phyloP scores from a whole-genome alignment of 164 flowering plant species.

The Tetrastigma voinierianum region DNA sequence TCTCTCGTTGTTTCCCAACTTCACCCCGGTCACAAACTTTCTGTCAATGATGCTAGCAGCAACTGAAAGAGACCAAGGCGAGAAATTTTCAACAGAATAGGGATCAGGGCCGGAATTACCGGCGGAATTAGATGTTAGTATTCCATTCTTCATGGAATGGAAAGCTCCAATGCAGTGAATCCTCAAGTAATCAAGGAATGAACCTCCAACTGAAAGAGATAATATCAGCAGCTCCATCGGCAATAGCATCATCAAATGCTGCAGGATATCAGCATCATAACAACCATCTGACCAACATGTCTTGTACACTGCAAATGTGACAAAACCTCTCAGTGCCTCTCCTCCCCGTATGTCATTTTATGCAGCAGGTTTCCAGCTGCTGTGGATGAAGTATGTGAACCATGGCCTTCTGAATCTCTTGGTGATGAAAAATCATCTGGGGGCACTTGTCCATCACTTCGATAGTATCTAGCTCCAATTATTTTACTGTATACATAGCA shows the following conservation, averaged over 20 bases:
- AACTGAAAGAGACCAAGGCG: slow-evolving; percentile 47
- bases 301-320: slow-evolving; percentile 54
- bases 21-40: slow-evolving; percentile 22
- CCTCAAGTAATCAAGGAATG: slow-evolving; percentile 15
- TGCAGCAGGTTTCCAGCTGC: slow-evolving; percentile 48
- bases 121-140: slow-evolving; percentile 30
- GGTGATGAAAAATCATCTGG: slow-evolving; percentile 13
- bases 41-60: slow-evolving; percentile 41
- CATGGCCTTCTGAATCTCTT: slow-evolving; percentile 49
- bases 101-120: slow-evolving; percentile 31
- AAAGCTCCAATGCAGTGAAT: slow-evolving; percentile 34
- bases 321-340: slow-evolving; percentile 48
- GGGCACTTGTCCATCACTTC: not conserved
- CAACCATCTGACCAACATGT: slow-evolving; percentile 37
- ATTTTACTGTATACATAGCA: slow-evolving; percentile 34
- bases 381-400: slow-evolving; percentile 56
- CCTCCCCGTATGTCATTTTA: slow-evolving; percentile 41
- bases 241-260: slow-evolving; percentile 57
- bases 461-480: slow-evolving; percentile 46
- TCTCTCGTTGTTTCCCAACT: slow-evolving; percentile 21
- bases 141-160: slow-evolving; percentile 33
- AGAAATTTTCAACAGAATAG: slow-evolving; percentile 16
- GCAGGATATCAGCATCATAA: slow-evolving; percentile 31
- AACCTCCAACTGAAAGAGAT: slow-evolving; percentile 35
- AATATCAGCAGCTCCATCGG: slow-evolving; percentile 50